phyloP scores from a whole-genome alignment of 2,329 filamentous ascomycete species.

The Sporothrix inflata region DNA sequence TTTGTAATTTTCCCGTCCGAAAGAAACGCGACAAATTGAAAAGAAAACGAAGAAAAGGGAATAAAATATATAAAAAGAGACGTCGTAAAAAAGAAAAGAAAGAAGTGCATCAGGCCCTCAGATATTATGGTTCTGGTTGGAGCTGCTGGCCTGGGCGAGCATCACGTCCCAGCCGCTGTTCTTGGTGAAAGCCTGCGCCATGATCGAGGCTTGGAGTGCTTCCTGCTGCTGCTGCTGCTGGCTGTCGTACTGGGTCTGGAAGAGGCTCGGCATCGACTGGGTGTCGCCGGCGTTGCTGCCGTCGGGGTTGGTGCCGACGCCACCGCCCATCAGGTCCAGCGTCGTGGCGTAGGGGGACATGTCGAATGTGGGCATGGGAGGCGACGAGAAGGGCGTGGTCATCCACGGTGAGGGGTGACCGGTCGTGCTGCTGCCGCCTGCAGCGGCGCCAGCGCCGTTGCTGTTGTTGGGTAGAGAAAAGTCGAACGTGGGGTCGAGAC shows the following conservation, averaged over 20 bases:
- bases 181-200: conserved; percentile 21
- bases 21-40: background rate
- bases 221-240: conserved; percentile 12
- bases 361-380: conserved; percentile 15
- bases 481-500: conserved; percentile 34
- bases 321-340: background rate
- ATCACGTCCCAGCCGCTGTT: conserved; percentile 26
- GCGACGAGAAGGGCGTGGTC: conserved; percentile 18
- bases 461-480: conserved; percentile 33
- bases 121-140: background rate
- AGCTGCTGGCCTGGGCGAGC: conserved; percentile 3
- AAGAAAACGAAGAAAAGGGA: background rate
- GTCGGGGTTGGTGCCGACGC: background rate
- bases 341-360: conserved; percentile 6
- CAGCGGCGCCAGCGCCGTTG: background rate
- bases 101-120: background rate
- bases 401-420: conserved; percentile 16
- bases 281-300: background rate
- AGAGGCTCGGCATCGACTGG: conserved; percentile 1
- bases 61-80: background rate
- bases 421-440: background rate
- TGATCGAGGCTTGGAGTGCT: background rate
- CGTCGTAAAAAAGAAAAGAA: background rate
- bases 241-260: conserved; percentile 6
- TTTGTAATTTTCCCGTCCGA: conserved; percentile 3